A percentile compares a stretch with the other conserved stretches of the same genome.
phyloP scores from a whole-genome alignment of 805 yeast species.

The Metschnikowia kunwiensis region DNA sequence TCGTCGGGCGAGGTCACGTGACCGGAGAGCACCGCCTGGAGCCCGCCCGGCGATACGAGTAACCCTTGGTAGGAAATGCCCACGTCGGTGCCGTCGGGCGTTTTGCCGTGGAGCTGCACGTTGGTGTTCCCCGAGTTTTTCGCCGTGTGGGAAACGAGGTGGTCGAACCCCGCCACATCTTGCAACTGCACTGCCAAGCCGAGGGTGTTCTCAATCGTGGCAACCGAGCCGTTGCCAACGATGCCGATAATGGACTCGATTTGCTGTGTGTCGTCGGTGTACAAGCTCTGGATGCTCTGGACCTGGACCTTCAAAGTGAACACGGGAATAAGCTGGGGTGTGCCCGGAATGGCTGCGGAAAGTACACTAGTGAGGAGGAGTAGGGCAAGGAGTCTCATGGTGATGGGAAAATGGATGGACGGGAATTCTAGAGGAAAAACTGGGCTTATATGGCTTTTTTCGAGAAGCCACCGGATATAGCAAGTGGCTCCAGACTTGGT shows the following conservation, averaged over 20 bases:
- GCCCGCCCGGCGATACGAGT: constrained; percentile 33
- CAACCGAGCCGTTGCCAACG: constrained; percentile 28
- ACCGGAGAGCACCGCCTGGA: constrained; percentile 35
- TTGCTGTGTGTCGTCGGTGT: constrained; percentile 16
- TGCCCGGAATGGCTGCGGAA: constrained; percentile 13
- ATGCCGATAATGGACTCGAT: constrained; percentile 22
- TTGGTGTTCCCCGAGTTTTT: constrained; percentile 34
- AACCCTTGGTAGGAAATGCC: constrained; percentile 49
- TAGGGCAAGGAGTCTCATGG: no score
- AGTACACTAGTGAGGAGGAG: neutral
- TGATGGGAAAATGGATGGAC: no score
- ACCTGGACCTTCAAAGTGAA: constrained; percentile 13
- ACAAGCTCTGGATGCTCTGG: constrained; percentile 17
- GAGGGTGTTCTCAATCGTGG: constrained; percentile 27
- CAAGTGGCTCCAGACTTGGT: no score
- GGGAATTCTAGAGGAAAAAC: no score
- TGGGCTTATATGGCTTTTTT: no score
- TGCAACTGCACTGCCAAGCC: constrained; percentile 30
- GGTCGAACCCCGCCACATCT: constrained; percentile 44
- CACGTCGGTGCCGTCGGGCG: constrained; percentile 42
- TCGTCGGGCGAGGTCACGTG: constrained; percentile 37
- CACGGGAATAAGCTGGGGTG: constrained; percentile 32
- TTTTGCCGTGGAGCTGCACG: constrained; percentile 47
- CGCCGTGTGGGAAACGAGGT: constrained; percentile 34
- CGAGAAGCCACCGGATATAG: no score